Percentiles rank a stretch among this genome's conserved stretches.
These are phyloP conservation scores for Prillingera fragicola DNA, from an alignment of 1,284 basidiomycete genomes.

Conservation along the genomic window DNA sequence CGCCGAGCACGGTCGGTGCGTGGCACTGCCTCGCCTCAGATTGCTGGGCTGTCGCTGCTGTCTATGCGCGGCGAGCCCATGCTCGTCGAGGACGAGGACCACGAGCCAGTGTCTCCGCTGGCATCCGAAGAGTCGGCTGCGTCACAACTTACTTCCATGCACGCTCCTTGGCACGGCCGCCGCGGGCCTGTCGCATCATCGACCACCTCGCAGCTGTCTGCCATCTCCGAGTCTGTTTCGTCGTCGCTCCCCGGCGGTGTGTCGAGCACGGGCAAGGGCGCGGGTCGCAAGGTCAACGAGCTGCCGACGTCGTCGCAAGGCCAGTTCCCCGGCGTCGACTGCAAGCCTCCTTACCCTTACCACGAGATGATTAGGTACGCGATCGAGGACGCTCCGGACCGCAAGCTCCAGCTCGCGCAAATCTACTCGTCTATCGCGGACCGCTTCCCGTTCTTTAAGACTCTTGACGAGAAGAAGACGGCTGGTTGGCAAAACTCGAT, in stretches of 20 bases:
- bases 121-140: conserved; percentile 18
- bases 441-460: conserved; percentile 48
- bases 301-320: conserved; percentile 34
- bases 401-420: conserved; percentile 43
- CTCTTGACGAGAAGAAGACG: conserved; percentile 45
- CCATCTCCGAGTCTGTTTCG: conserved; percentile 19
- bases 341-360: conserved; percentile 47
- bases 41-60: conserved; percentile 15
- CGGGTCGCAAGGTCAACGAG: conserved; percentile 36
- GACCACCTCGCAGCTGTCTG: conserved; percentile 27
- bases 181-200: conserved; percentile 24
- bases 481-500: conserved; percentile 48
- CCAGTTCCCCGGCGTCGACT: conserved; percentile 39
- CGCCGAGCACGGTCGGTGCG: conserved; percentile 10
- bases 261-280: conserved; percentile 3
- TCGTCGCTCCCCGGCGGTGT: background rate
- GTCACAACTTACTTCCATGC: conserved; percentile 15
- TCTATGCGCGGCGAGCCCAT: conserved; percentile 5
- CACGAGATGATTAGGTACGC: conserved; percentile 47
- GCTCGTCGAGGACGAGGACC: conserved; percentile 21
- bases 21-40: conserved; percentile 19
- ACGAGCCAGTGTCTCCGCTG: conserved; percentile 17
- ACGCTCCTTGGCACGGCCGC: too few species aligned
- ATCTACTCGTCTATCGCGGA: conserved; percentile 46
- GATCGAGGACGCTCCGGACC: conserved; percentile 43